phyloP scores from a whole-genome alignment of 2,329 filamentous ascomycete species.

The Onygenales sp. region DNA sequence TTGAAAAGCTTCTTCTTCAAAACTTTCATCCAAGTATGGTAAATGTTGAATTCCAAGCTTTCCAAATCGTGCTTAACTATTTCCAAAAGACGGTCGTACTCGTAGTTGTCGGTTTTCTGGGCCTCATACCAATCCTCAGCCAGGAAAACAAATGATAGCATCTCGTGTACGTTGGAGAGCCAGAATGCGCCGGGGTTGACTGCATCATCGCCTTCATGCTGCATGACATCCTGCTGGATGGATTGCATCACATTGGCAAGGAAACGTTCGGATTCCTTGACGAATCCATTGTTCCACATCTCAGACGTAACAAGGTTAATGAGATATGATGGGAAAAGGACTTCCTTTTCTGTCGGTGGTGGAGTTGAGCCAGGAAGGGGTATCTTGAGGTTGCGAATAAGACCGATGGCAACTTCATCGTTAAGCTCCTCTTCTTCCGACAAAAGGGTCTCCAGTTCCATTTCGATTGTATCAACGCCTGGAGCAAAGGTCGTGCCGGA shows the following conservation, averaged over 20 bases:
- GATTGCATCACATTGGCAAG: conserved; percentile 99
- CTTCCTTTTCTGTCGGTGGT: conserved; percentile 93
- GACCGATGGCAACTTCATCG: conserved; percentile 90
- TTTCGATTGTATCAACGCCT: conserved; percentile 80
- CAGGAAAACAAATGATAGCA: conserved; percentile 98
- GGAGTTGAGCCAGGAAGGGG: conserved; percentile 78
- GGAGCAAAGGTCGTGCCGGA: conserved; percentile 70
- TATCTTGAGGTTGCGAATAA: conserved; percentile 95
- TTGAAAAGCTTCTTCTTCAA: conserved; percentile 98
- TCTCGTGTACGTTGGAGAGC: conserved; percentile 98
- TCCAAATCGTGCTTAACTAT: conserved; percentile 99
- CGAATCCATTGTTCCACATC: conserved; percentile 99
- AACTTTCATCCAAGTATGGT: conserved; percentile 99
- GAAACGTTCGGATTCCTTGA: conserved; percentile 98
- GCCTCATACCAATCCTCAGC: conserved; percentile 99
- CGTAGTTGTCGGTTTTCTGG: conserved; percentile 98
- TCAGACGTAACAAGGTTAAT: conserved; percentile 98
- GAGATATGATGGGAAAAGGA: conserved; percentile 95
- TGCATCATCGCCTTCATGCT: conserved; percentile 92
- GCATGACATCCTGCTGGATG: conserved; percentile 98
- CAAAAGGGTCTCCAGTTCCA: conserved; percentile 86
- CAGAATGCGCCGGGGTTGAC: conserved; percentile 97
- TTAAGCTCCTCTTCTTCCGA: conserved; percentile 94
- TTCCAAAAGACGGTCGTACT: conserved; percentile 93
- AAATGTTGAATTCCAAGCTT: conserved; percentile 98